Conservation (phyloP, 352 stramenopile species). For the Lagenidium sp. region DNA sequence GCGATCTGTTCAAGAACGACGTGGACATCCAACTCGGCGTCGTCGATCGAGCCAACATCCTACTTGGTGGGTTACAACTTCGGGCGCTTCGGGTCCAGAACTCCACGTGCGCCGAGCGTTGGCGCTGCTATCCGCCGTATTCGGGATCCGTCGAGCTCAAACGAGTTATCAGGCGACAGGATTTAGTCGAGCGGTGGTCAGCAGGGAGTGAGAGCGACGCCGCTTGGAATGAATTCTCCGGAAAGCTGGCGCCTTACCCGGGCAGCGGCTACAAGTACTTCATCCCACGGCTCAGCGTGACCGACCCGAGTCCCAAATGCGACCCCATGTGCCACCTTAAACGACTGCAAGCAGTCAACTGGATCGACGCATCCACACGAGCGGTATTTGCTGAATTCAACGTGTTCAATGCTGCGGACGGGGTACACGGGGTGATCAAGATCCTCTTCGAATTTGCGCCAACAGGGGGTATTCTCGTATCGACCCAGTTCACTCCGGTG, state of each 20-base stretch:
- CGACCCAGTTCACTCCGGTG: slow-evolving; percentile 22
- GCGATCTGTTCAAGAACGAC: slow-evolving; percentile 31
- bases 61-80: slow-evolving; percentile 54
- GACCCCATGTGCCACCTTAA: slow-evolving; percentile 26
- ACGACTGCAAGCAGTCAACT: slow-evolving; percentile 21
- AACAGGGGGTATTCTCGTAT: slow-evolving; percentile 24
- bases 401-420: slow-evolving; percentile 44
- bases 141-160: slow-evolving; percentile 13
- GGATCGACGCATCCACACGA: slow-evolving; percentile 40
- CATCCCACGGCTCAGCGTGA: slow-evolving; percentile 6
- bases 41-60: slow-evolving; percentile 29
- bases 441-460: slow-evolving; percentile 51
- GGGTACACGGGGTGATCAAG: slow-evolving; percentile 33
- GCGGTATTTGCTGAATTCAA: slow-evolving; percentile 56
- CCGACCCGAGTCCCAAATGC: slow-evolving; percentile 9
- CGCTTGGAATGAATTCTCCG: slow-evolving; percentile 9
- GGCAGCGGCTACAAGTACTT: slow-evolving; percentile 15
- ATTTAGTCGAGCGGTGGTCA: slow-evolving; percentile 24
- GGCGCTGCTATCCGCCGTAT: slow-evolving; percentile 32
- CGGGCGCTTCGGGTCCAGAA: slow-evolving; percentile 34
- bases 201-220: slow-evolving; percentile 9
- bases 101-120: slow-evolving; percentile 6
- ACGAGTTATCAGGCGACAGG: slow-evolving; percentile 1
- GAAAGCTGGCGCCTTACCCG: slow-evolving; percentile 28
- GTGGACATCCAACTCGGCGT: slow-evolving; percentile 43